Evolutionary conservation across 768 basidiomycete species (phyloP), one percentile per base, ranked within the genome.

Genomic region (Dentipellis fragilis): DNA sequence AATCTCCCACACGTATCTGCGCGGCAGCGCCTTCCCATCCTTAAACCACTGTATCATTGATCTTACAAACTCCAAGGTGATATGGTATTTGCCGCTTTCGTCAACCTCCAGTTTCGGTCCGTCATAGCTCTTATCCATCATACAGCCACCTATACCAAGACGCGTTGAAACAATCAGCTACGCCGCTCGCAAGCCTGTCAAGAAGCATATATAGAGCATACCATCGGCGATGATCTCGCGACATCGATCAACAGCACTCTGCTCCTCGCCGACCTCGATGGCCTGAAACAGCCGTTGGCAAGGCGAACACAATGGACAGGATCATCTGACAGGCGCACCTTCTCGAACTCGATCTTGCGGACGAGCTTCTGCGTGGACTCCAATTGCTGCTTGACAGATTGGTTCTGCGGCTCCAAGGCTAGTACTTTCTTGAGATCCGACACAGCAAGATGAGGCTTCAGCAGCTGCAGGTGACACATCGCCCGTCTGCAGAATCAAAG

Each of bases 1-100:
- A 62, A 99, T 97, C 72, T 98, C 93, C 94, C 93, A 97, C 23
- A 86, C 93, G 58, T 93, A 87, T 69, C 94, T 79, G 69, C 85
- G 84, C 4, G 92, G 83, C 49, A 98, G 71, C n/a, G 85, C 77
- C 68, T 96, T 96, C n/a, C 93, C 93, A 46, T 84, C 80, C 73
- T 93, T 94, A 73, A 96, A 98, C 84, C 84, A 90, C 59, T 84
- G 74, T 50, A 96, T 83, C 93, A 98, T 93, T 39, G 72, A 77
- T 59, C 79, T 77, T 58, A 99, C 75, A 68, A 97, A 99, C 53
- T 85, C 78, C 38, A 78, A 68, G 22, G 84, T 89, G 59, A 94
- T 88, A 50, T 68, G 73, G 69, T 81, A 92, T 71, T 84, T 83
- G 51, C 81, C 85, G 59, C 82, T 78, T 53, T 81, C 76, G 42